Evolutionary conservation across 768 basidiomycete genomes (phyloP), one percentile per base, ranked within the genome.

Genomic region (Lactifluus piperatus): DNA sequence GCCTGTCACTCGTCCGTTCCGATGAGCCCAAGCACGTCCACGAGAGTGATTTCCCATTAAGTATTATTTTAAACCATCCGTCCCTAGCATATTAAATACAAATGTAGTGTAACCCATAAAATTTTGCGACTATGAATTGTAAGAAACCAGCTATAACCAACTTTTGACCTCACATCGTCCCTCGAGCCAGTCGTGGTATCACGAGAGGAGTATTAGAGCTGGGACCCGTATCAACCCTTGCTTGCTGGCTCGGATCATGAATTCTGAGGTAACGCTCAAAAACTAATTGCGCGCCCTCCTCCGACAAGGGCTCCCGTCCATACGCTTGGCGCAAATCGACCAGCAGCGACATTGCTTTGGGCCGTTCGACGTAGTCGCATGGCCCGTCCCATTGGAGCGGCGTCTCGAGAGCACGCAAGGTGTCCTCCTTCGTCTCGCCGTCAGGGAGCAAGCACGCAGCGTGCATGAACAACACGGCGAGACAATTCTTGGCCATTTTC

Each of bases 401-500:
- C 1, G 53, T 13, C 14, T 53, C 48, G 10, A 60, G 58, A 20
- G 54, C 47, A 2, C 10, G 41, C 27, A 60, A 34, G 20, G 54
- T 44, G 32, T 55, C 54, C 34, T 37, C 10, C 7, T 48, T 54
- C 16, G 43, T 27, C 6, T 20, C 20, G 34, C 55, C 20, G 26
- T n/a, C 37, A 16, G 58, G 54, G 27, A 60, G 54, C 14, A 43
- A 13, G 22, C 58, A 60, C 6, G 58, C 54, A 18, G 54, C 58
- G 13, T 54, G 20, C 58, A 60, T 60, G 54, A 60, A 60, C 27
- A 60, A 8, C 27, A 51, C 48, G 5, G 54, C 58, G 41, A 60
- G 48, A 43, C 58, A 55, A 16, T 1, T 13, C 58, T 60, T 60
- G 27, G 54, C 58, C 43, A 9, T 50, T 8, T 1, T 14, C 34